Evolutionary conservation across 257 asterid species (phyloP).

Genomic region (Capsicum baccatum): DNA sequence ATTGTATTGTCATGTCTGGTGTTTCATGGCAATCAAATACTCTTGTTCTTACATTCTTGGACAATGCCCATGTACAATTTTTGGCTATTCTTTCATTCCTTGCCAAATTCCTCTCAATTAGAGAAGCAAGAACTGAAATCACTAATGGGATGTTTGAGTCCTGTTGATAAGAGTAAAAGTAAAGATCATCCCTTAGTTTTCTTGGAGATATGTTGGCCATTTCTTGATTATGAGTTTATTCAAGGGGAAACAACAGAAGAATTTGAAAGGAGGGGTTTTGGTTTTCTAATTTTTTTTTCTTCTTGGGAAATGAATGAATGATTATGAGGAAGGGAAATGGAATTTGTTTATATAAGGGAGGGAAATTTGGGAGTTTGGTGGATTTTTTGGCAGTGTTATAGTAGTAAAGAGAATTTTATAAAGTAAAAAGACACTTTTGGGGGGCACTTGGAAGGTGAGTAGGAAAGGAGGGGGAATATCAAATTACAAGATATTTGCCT

Average conservation of each 20-base stretch:
- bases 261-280: background rate
- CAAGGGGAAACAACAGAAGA: background rate
- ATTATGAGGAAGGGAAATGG: conserved; percentile 16
- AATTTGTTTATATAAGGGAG: conserved; percentile 13
- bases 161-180: conserved; percentile 61
- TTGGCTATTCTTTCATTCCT: conserved; percentile 72
- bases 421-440: conserved; percentile 3
- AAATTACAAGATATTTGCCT: conserved; percentile 77
- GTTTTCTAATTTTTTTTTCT: background rate
- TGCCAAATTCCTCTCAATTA: conserved; percentile 76
- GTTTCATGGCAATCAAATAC: conserved; percentile 75
- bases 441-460: conserved; percentile 56
- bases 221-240: background rate
- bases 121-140: conserved; percentile 89
- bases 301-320: conserved; percentile 27
- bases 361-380: conserved; percentile 24
- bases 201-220: conserved; percentile 86
- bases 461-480: conserved; percentile 59
- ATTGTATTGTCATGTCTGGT: conserved; percentile 78
- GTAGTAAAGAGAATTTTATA: background rate
- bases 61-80: conserved; percentile 39
- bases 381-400: conserved; percentile 18
- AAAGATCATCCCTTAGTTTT: conserved; percentile 75
- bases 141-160: conserved; percentile 69
- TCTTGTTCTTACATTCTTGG: conserved; percentile 44